Conservation (phyloP, 768 basidiomycete species). For the Mycena leptocephala region DNA sequence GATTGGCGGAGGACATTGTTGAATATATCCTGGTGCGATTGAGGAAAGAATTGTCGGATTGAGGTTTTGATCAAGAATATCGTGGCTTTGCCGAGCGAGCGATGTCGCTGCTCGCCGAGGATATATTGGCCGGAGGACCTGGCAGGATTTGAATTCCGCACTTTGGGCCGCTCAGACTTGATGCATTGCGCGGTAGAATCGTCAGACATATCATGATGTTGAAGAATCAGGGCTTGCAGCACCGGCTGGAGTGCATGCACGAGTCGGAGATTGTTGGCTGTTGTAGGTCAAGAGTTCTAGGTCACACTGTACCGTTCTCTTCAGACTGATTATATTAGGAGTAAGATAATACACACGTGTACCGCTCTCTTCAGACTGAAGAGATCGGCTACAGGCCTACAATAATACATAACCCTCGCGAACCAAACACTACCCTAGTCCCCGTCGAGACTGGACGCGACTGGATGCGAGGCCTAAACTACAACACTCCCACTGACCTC, state of each 20-base stretch:
- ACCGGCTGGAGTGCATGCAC: too few relatives aligned
- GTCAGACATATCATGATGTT: background rate
- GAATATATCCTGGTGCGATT: background rate
- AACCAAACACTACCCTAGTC: background rate
- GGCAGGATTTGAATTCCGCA: background rate
- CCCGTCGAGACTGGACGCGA: background rate
- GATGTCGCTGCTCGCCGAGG: background rate
- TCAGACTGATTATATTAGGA: too few relatives aligned
- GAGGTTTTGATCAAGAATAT: background rate
- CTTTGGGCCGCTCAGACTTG: background rate
- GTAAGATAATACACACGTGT: too few relatives aligned
- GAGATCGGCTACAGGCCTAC: too few relatives aligned
- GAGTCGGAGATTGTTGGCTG: background rate
- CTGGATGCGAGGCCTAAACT: background rate
- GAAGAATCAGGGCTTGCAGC: background rate
- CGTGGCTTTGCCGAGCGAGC: background rate
- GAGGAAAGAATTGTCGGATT: background rate
- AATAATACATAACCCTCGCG: background rate
- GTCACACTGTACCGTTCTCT: too few relatives aligned
- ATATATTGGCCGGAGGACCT: background rate
- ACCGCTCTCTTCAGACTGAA: too few relatives aligned
- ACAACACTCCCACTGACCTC: conserved; percentile 6
- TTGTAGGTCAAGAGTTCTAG: too few relatives aligned
- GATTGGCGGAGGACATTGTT: background rate
- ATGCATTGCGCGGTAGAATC: background rate